Base-by-base conservation (phyloP, 2,329 filamentous ascomycete species). In the Karstenula rhodostoma region DNA sequence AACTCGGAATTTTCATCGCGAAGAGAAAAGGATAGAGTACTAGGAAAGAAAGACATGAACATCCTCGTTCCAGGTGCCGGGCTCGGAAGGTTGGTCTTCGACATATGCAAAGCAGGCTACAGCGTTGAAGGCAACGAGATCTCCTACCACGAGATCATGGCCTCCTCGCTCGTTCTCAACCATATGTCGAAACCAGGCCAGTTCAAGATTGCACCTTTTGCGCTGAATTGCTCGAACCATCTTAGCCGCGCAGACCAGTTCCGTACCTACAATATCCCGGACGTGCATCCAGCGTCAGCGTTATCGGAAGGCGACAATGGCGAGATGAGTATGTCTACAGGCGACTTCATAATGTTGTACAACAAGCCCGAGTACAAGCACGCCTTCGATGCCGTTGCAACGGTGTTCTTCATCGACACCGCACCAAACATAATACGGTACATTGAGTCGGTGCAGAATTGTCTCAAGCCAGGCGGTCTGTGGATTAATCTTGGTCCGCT, bases 351-450 rank as follows among this genome's bases (percentile, higher is more conserved):
- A 58, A 90, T 93, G n/a, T 78, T 94, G 0, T 99, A 99, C 76
- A 85, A 84, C 27, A 84, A 89, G 59, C 82, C 85, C 1, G 84
- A 86, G 0, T 86, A 91, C 68, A 77, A 80, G 9, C 84, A 84
- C 0, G 71, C 77, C 0, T 98, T 93, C 76, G 89, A 97, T 71
- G 93, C 90, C 1, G 92, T 98, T 1, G 89, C 92, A 0, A 92
- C 91, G 2, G 91, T 97, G 12, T 99, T 98, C 81, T 99, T 99
- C 81, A 90, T 99, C 59, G 96, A 99, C 76, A 99, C 95, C 1
- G 95, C 95, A 2, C 94, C 94, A 1, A 98, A 99, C 75, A 77
- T 97, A 33, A 90, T 98, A 56, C 87, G 90, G 2, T 99, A 99
- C 74, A 87, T 99, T 35, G 89, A 96, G 73, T 89, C 93, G 1